Evolutionary conservation across 2,329 filamentous ascomycete species (phyloP).

Genomic region (Fusarium sp.): DNA sequence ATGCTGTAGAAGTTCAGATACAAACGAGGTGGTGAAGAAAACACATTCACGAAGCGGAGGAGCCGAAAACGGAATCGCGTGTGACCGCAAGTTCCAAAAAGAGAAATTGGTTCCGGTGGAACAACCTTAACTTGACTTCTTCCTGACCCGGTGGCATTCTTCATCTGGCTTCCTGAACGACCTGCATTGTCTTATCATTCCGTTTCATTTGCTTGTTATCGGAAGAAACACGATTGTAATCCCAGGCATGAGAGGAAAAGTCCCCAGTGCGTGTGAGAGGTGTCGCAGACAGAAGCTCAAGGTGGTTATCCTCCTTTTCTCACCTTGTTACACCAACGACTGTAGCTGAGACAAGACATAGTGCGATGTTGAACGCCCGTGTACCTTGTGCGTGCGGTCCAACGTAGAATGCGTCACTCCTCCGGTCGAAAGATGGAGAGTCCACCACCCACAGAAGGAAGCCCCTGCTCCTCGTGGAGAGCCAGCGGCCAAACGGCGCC

Average conservation of each 20-base stretch:
- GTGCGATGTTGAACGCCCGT: conserved; percentile 45
- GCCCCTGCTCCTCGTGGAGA: not conserved
- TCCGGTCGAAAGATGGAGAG: conserved; percentile 2
- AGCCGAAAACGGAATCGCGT: conserved; percentile 21
- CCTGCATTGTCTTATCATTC: not conserved
- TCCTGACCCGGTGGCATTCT: not conserved
- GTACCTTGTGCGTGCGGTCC: conserved; percentile 46
- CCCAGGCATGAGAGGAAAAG: not conserved
- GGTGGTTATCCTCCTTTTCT: not conserved
- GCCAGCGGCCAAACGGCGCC: not conserved
- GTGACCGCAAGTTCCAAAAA: not conserved
- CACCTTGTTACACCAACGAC: not conserved
- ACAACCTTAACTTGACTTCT: not conserved
- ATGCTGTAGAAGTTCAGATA: not conserved
- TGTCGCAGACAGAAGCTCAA: conserved; percentile 23
- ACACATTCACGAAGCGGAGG: conserved; percentile 8
- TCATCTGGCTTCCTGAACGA: not conserved
- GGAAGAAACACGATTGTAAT: not conserved
- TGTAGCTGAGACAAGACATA: not conserved
- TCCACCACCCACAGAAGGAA: not conserved
- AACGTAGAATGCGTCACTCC: conserved; percentile 34
- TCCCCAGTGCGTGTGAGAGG: conserved; percentile 10
- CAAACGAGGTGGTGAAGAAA: not conserved
- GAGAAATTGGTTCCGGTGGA: not conserved
- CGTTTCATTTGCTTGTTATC: not conserved